Conservation (phyloP, 2,329 filamentous ascomycete genomes). For the Cadophora sp. region DNA sequence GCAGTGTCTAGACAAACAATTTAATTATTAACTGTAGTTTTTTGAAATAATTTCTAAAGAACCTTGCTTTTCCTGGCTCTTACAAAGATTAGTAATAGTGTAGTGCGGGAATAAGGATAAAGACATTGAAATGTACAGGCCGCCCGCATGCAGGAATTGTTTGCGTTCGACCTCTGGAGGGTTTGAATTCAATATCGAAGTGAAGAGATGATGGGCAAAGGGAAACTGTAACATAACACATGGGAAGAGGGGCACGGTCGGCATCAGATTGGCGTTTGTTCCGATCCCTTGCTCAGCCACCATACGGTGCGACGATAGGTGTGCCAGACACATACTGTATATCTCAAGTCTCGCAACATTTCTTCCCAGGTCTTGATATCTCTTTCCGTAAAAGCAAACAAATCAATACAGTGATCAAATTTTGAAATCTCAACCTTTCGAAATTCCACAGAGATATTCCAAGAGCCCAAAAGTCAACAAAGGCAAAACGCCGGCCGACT, state of each 20-base stretch:
- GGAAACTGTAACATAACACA: not conserved
- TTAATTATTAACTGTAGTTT: no score
- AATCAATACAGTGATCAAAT: not conserved
- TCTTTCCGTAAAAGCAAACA: not conserved
- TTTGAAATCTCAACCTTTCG: not conserved
- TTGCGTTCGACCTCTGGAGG: no score
- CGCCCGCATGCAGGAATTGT: no score
- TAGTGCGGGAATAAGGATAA: no score
- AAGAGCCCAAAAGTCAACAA: not conserved
- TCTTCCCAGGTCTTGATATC: no score
- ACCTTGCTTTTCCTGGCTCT: no score
- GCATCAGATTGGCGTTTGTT: not conserved
- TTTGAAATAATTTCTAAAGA: no score
- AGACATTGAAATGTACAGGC: no score
- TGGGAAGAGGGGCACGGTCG: conserved; percentile 1
- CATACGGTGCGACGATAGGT: conserved; percentile 17
- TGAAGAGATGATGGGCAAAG: not conserved
- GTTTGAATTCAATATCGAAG: no score
- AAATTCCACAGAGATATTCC: not conserved
- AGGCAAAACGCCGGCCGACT: not conserved
- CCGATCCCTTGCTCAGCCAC: conserved; percentile 20
- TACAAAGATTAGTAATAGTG: no score
- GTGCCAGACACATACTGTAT: conserved; percentile 17
- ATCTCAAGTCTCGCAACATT: not conserved
- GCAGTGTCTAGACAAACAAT: no score